A percentile compares a stretch with the other conserved stretches of the same genome.
phyloP scores from a whole-genome alignment of 371 early-diverging fungal genomes.

The Paramicrosporidium saccamoebae region DNA sequence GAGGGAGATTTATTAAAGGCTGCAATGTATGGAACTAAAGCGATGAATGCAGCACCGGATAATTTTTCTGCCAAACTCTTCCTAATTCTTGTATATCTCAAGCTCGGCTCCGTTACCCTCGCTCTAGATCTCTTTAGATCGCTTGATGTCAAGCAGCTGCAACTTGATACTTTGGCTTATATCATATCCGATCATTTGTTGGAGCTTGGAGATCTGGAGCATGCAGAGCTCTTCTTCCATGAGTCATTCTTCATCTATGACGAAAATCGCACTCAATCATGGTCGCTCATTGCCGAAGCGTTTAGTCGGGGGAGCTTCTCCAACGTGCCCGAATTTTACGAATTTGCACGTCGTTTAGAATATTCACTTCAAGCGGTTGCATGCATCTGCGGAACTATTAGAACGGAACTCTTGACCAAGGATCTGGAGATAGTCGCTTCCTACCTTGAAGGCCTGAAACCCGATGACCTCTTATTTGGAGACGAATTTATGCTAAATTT shows the following conservation, averaged over 20 bases:
- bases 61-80: conserved; percentile 49
- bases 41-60: conserved; percentile 25
- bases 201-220: conserved; percentile 12
- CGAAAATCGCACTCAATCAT: conserved; percentile 36
- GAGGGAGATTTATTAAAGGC: too few relatives aligned
- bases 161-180: conserved; percentile 48
- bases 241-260: conserved; percentile 27
- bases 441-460: too few relatives aligned
- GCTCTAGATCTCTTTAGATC: conserved; percentile 22
- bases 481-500: too few relatives aligned
- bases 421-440: too few relatives aligned
- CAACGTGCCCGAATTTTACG: conserved; percentile 55
- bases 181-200: conserved; percentile 20
- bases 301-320: conserved; percentile 51
- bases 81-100: conserved; percentile 31
- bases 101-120: conserved; percentile 17
- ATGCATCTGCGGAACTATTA: too few relatives aligned
- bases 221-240: conserved; percentile 13
- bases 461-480: too few relatives aligned
- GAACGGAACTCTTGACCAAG: too few relatives aligned
- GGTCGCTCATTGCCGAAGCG: conserved; percentile 49
- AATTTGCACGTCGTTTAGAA: conserved; percentile 27
- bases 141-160: conserved; percentile 58
- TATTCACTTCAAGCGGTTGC: conserved; percentile 44
- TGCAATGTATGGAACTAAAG: too few relatives aligned